Evolutionary conservation across 768 basidiomycete species (phyloP).

Genomic region (Brasilioporus rufonigricans): DNA sequence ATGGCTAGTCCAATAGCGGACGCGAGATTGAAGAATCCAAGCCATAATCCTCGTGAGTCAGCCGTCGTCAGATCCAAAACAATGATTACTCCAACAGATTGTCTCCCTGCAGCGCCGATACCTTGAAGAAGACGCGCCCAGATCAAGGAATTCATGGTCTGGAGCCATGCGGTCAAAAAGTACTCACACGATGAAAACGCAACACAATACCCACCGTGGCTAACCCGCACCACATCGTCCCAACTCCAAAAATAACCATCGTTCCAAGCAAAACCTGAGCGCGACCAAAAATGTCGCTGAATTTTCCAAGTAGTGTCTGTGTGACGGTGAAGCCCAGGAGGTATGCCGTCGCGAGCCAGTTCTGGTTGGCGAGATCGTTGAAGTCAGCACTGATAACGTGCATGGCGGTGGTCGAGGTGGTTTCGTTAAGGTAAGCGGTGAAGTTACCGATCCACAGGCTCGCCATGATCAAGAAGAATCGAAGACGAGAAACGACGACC

Average conservation of each 20-base stretch:
- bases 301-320: constrained; percentile 33
- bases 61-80: constrained; percentile 36
- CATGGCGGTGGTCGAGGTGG: constrained; percentile 36
- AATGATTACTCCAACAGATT: constrained; percentile 36
- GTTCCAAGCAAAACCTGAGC: constrained; percentile 34
- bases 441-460: constrained; percentile 36
- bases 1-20: constrained; percentile 44
- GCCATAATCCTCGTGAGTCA: constrained; percentile 35
- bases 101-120: constrained; percentile 37
- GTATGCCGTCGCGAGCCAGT: constrained; percentile 36
- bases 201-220: constrained; percentile 24
- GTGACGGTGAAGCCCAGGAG: constrained; percentile 37
- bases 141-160: constrained; percentile 37
- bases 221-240: constrained; percentile 34
- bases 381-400: constrained; percentile 34
- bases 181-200: neutral
- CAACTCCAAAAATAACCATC: constrained; percentile 34
- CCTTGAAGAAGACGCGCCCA: constrained; percentile 34
- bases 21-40: constrained; percentile 35
- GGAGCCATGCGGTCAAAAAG: constrained; percentile 5
- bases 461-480: constrained; percentile 34
- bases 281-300: constrained; percentile 36
- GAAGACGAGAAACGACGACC: constrained; percentile 27
- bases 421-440: constrained; percentile 36
- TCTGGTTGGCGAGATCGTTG: constrained; percentile 30